phyloP scores from a whole-genome alignment of 225 moss, liverwort and hornwort genomes.

The Neckera pumila region DNA sequence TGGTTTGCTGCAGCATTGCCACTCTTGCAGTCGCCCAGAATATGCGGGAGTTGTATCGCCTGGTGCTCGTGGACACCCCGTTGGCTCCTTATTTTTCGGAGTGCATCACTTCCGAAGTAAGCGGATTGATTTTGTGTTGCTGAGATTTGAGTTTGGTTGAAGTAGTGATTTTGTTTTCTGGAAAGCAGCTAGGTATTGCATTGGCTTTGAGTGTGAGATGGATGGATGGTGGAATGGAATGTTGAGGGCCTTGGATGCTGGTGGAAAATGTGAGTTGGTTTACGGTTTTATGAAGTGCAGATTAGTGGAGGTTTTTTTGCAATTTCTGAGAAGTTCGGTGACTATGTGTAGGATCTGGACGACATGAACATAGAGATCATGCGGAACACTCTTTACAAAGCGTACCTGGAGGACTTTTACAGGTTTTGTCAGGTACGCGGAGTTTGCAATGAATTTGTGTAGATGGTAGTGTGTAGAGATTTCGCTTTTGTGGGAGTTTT shows the following conservation, averaged over 20 bases:
- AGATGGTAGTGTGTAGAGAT: not conserved
- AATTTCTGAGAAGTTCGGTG: not conserved
- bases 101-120: constrained; percentile 96
- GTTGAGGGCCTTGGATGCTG: not conserved
- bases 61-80: constrained; percentile 96
- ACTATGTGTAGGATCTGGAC: constrained; percentile 62
- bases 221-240: not conserved
- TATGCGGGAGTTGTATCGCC: constrained; percentile 93
- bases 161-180: not conserved
- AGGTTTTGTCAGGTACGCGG: constrained; percentile 75
- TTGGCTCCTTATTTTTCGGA: constrained; percentile 97
- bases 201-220: not conserved
- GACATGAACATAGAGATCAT: constrained; percentile 99
- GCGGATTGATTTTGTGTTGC: not conserved
- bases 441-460: not conserved
- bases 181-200: not conserved
- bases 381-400: constrained; percentile 98
- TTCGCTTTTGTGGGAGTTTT: not conserved
- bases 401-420: constrained; percentile 93
- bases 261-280: not conserved
- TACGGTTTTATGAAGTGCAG: not conserved
- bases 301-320: too few relatives aligned
- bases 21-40: constrained; percentile 96
- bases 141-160: not conserved
- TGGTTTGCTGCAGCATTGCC: constrained; percentile 68